Percentiles rank a stretch among this genome's conserved stretches.
phyloP scores from a whole-genome alignment of 2,329 filamentous ascomycete species.

The Alternaria novae-zelandiae region DNA sequence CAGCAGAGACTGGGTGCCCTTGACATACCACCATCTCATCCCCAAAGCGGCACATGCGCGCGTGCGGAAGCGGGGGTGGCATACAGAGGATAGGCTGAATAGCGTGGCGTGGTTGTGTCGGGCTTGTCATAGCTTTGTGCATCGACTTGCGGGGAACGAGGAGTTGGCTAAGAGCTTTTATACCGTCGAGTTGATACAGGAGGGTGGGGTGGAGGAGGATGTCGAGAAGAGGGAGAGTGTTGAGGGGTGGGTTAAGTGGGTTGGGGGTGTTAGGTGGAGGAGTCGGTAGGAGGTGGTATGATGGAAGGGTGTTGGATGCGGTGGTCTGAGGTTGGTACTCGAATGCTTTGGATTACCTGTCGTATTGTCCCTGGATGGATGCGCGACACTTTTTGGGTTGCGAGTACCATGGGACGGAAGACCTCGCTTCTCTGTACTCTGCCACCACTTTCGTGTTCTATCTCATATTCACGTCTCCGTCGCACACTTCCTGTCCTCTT shows the following conservation, averaged over 20 bases:
- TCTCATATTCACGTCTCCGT: not conserved
- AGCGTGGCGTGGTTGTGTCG: constrained; percentile 87
- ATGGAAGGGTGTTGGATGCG: not conserved
- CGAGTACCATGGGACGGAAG: not conserved
- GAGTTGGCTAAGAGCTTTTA: constrained; percentile 75
- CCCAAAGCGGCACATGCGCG: constrained; percentile 79
- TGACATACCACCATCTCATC: constrained; percentile 87
- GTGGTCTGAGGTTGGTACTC: not conserved
- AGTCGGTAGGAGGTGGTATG: constrained; percentile 46
- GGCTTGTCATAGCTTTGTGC: constrained; percentile 83
- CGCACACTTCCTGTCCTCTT: not conserved
- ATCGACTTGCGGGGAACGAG: constrained; percentile 76
- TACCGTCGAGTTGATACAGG: constrained; percentile 73
- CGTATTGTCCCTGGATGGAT: not conserved
- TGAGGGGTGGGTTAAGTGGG: constrained; percentile 73
- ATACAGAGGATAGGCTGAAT: constrained; percentile 74
- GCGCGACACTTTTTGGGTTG: not conserved
- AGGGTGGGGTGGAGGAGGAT: constrained; percentile 73
- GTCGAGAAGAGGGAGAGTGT: constrained; percentile 72
- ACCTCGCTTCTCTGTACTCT: not conserved
- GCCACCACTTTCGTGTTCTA: not conserved
- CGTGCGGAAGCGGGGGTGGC: constrained; percentile 79
- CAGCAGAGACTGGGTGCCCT: constrained; percentile 72
- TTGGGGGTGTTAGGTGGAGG: constrained; percentile 77
- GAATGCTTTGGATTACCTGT: not conserved